A percentile compares a stretch with the other conserved stretches of the same genome.
Evolutionary conservation across 2,329 filamentous ascomycete species (phyloP).

Genomic region (Didymella pinodella): DNA sequence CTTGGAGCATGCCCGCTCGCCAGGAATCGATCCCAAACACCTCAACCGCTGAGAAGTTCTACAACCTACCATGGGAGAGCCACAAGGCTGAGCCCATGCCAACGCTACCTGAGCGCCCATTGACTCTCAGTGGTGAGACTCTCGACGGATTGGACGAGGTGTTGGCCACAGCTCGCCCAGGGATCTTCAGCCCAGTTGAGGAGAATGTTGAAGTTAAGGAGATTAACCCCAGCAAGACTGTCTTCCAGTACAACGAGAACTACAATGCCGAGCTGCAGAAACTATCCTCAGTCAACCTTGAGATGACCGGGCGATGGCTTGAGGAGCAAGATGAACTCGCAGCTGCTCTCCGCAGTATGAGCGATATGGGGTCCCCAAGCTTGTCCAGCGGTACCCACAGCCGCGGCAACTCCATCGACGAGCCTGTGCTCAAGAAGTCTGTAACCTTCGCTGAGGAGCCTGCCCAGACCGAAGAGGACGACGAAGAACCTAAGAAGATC

Average conservation of each 20-base stretch:
- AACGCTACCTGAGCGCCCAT: slow-evolving; percentile 30
- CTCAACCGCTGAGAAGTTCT: slow-evolving; percentile 90
- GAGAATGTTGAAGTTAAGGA: slow-evolving; percentile 60
- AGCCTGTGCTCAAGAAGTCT: slow-evolving; percentile 68
- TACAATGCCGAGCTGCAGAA: slow-evolving; percentile 78
- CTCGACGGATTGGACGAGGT: slow-evolving; percentile 45
- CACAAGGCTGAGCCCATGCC: slow-evolving; percentile 31
- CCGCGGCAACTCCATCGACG: slow-evolving; percentile 47
- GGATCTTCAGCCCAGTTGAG: slow-evolving; percentile 41
- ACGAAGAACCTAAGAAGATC: slow-evolving; percentile 58
- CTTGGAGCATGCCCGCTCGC: slow-evolving; percentile 71
- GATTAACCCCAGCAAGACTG: slow-evolving; percentile 69
- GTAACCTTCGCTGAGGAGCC: slow-evolving; percentile 71
- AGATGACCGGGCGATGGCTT: slow-evolving; percentile 88
- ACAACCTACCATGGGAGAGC: slow-evolving; percentile 77
- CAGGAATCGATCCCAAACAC: slow-evolving; percentile 73
- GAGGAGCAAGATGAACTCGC: slow-evolving; percentile 81
- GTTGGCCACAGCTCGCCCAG: slow-evolving; percentile 42
- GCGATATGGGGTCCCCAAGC: slow-evolving; percentile 54
- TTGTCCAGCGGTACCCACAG: slow-evolving; percentile 42
- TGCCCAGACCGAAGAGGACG: slow-evolving; percentile 33
- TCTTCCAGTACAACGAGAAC: slow-evolving; percentile 75
- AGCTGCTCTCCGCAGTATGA: slow-evolving; percentile 67
- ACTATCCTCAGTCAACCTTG: slow-evolving; percentile 74
- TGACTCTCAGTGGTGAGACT: slow-evolving; percentile 45